phyloP scores from a whole-genome alignment of 2,329 filamentous ascomycete species.

The Fusarium sp. region DNA sequence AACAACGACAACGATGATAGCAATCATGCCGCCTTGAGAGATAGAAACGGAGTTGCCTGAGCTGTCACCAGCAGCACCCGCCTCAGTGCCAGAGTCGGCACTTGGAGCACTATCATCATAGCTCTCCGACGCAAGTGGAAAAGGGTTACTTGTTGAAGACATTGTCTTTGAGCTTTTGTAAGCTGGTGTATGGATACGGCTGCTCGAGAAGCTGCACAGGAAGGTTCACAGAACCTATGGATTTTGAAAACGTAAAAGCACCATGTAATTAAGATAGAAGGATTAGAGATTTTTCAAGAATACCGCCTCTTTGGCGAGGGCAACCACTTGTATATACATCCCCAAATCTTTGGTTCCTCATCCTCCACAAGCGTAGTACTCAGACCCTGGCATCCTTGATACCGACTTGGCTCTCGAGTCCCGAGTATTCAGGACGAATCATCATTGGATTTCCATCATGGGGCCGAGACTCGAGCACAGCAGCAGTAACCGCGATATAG shows the following conservation, averaged over 20 bases:
- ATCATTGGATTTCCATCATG: conserved; percentile 32
- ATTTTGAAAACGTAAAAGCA: conserved; percentile 13
- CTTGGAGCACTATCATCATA: conserved; percentile 50
- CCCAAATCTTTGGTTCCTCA: conserved; percentile 2
- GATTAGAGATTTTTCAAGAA: neutral
- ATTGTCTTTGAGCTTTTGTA: conserved; percentile 44
- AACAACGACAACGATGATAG: conserved; percentile 78
- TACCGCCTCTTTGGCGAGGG: conserved; percentile 18
- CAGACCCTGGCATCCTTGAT: conserved; percentile 17
- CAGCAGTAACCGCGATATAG: conserved; percentile 22
- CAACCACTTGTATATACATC: conserved; percentile 40
- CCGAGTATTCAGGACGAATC: conserved; percentile 19
- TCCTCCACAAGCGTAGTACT: conserved; percentile 29
- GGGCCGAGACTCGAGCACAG: conserved; percentile 32
- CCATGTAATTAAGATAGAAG: conserved; percentile 6
- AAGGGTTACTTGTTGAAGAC: conserved; percentile 51
- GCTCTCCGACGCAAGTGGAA: conserved; percentile 56
- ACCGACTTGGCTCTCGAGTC: conserved; percentile 26
- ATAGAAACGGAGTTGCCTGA: conserved; percentile 67
- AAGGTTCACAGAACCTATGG: conserved; percentile 36
- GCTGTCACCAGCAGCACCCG: conserved; percentile 72
- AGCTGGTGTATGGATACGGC: conserved; percentile 5
- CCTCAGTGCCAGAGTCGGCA: conserved; percentile 58
- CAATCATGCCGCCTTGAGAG: conserved; percentile 75
- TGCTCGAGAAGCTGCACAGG: neutral